Conservation (phyloP, 306 rosid genomes). For the Acmispon strigosus region DNA sequence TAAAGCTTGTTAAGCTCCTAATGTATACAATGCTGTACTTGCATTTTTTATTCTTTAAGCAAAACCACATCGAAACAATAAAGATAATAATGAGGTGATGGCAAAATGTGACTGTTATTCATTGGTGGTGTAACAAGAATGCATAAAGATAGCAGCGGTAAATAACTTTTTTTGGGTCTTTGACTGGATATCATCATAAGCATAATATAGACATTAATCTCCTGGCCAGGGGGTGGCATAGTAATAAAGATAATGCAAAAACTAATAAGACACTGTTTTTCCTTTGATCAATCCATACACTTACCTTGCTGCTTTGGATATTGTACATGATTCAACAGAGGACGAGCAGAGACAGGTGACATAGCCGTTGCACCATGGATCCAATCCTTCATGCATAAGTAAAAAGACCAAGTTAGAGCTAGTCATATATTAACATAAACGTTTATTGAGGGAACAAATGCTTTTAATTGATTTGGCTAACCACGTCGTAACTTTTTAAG, state of each 20-base stretch:
- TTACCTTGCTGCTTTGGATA: constrained; percentile 82
- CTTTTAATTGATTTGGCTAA: background rate
- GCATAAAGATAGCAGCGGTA: background rate
- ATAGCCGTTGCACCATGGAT: constrained; percentile 54
- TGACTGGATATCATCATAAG: background rate
- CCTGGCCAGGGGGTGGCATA: background rate
- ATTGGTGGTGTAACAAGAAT: background rate
- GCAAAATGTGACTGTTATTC: background rate
- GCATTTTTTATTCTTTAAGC: too few relatives aligned
- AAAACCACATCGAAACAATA: too few relatives aligned
- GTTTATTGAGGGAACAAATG: background rate
- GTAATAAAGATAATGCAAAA: constrained; percentile 1
- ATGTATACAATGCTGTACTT: too few relatives aligned
- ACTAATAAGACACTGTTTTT: background rate
- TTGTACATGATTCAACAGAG: constrained; percentile 57
- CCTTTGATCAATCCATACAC: background rate
- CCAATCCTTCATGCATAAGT: constrained; percentile 54
- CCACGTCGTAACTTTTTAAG: background rate
- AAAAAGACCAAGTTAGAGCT: constrained; percentile 15
- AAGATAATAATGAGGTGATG: background rate
- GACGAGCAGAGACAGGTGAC: constrained; percentile 49
- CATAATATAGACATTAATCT: background rate
- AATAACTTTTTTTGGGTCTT: background rate
- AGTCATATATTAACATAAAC: constrained; percentile 1
- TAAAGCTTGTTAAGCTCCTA: background rate